phyloP scores from a whole-genome alignment of 345 rosid species.

The Viola odorata region DNA sequence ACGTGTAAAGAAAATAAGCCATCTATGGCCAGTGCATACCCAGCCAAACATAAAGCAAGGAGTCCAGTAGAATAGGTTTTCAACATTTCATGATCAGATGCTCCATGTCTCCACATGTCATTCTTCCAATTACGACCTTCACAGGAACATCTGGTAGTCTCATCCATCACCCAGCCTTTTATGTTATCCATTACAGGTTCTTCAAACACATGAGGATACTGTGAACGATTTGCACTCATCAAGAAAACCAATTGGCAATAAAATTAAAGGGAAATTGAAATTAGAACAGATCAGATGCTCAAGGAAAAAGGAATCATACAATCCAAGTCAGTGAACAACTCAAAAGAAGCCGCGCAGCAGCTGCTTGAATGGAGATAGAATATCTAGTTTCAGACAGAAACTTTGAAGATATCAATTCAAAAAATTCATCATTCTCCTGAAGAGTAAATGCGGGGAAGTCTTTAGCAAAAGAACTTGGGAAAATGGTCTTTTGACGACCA shows the following conservation, averaged over 20 bases:
- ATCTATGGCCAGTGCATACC: slow-evolving; percentile 37
- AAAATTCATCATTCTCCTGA: slow-evolving; percentile 97
- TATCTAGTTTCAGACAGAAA: slow-evolving; percentile 72
- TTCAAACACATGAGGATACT: slow-evolving; percentile 94
- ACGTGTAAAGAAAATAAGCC: neutral
- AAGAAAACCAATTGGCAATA: slow-evolving; percentile 10
- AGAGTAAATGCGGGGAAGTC: slow-evolving; percentile 1
- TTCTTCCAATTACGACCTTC: slow-evolving; percentile 43
- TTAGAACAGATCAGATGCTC: neutral
- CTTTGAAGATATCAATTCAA: slow-evolving; percentile 83
- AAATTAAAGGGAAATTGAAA: neutral
- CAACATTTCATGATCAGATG: slow-evolving; percentile 76
- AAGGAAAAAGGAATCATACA: slow-evolving; percentile 22
- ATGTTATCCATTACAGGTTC: slow-evolving; percentile 67
- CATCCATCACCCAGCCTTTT: slow-evolving; percentile 88
- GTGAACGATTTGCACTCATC: slow-evolving; percentile 18
- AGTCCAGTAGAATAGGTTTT: slow-evolving; percentile 88
- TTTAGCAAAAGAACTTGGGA: neutral
- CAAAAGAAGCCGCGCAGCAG: slow-evolving; percentile 75
- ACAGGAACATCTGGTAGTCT: slow-evolving; percentile 42
- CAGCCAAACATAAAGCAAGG: slow-evolving; percentile 73
- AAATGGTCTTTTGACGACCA: neutral
- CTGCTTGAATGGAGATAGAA: slow-evolving; percentile 72
- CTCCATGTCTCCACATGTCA: slow-evolving; percentile 49
- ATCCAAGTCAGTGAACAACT: slow-evolving; percentile 77